Evolutionary conservation across 164 flowering plant species (phyloP).

Genomic region (Tinospora cordifolia): DNA sequence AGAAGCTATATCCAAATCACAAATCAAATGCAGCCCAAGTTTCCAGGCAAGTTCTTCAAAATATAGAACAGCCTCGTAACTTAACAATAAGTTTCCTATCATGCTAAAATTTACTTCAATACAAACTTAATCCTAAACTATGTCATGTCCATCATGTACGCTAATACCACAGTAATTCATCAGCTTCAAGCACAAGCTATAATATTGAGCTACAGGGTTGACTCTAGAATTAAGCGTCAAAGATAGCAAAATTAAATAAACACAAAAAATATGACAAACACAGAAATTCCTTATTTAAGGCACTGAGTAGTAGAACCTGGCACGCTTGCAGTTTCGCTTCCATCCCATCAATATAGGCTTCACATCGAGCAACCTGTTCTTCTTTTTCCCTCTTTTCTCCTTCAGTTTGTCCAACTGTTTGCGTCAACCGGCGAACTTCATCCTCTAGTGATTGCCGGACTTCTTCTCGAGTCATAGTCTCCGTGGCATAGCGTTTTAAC

Average conservation of each 20-base stretch:
- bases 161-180: too few relatives aligned
- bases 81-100: too few relatives aligned
- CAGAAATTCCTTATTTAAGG: neutral
- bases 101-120: too few relatives aligned
- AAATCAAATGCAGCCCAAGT: too few relatives aligned
- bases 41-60: too few relatives aligned
- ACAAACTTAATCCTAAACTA: too few relatives aligned
- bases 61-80: too few relatives aligned
- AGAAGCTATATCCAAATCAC: too few relatives aligned
- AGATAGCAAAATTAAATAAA: neutral
- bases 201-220: too few relatives aligned
- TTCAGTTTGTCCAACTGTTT: slow-evolving; percentile 92
- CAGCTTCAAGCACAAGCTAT: too few relatives aligned
- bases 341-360: slow-evolving; percentile 89
- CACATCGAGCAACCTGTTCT: slow-evolving; percentile 91
- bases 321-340: slow-evolving; percentile 82
- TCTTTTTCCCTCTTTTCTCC: slow-evolving; percentile 92
- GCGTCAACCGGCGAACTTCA: slow-evolving; percentile 76
- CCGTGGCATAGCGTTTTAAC: slow-evolving; percentile 79
- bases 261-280: neutral
- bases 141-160: too few relatives aligned
- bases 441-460: slow-evolving; percentile 86
- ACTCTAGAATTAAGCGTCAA: too few relatives aligned
- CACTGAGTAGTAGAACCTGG: slow-evolving; percentile 48
- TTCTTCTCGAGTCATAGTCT: slow-evolving; percentile 78